phyloP scores from a whole-genome alignment of 805 yeast species.

The Myxozyma vanderwaltii region DNA sequence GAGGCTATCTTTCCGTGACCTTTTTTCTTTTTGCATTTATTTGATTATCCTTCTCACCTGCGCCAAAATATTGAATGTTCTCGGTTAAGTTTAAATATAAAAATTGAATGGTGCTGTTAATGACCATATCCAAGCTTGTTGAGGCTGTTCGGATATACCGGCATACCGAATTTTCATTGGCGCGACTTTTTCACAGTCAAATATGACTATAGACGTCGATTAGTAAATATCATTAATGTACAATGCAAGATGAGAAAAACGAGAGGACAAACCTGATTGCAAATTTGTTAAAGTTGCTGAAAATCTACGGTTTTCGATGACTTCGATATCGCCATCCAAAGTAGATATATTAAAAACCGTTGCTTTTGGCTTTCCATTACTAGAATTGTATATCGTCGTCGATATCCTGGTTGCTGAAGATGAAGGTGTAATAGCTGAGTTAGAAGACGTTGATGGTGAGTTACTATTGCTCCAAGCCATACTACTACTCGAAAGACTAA shows the following conservation, averaged over 20 bases:
- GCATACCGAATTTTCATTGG: not conserved
- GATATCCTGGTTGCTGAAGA: not conserved
- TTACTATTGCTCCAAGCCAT: not conserved
- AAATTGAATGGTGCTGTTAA: not conserved
- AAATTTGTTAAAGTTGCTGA: not conserved
- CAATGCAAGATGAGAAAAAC: too few relatives aligned
- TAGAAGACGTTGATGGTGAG: not conserved
- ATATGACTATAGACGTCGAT: constrained; percentile 1
- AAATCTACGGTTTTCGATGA: not conserved
- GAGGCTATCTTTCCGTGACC: too few relatives aligned
- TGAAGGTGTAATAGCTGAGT: not conserved
- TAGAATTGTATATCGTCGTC: not conserved
- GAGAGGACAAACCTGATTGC: constrained; percentile 5
- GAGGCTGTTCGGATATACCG: constrained; percentile 14
- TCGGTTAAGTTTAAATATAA: not conserved
- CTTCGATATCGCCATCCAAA: not conserved
- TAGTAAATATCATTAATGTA: not conserved
- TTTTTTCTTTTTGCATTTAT: too few relatives aligned
- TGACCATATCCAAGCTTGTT: constrained; percentile 30
- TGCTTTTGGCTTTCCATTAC: too few relatives aligned
- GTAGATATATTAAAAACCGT: too few relatives aligned
- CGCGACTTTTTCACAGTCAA: not conserved
- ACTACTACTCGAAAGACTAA: not conserved
- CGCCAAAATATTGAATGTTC: not conserved
- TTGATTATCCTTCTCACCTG: not conserved